Conservation (phyloP, 163 green algal species). For the Chloroidium sp. region DNA sequence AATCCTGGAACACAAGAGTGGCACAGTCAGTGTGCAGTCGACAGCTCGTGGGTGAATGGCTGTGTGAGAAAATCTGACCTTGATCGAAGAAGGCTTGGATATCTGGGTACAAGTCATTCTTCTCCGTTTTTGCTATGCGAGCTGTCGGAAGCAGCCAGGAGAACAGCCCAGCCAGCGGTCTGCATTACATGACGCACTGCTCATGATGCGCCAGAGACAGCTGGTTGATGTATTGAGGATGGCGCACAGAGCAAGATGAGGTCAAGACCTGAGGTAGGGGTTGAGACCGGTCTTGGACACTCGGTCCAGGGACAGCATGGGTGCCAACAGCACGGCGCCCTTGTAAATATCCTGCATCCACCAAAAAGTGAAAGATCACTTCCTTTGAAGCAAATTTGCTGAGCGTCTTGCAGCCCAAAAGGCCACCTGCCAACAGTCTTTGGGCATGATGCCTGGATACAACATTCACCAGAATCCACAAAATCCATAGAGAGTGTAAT, state of each 20-base stretch:
- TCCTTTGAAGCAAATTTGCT: no score
- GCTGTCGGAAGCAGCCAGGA: not conserved
- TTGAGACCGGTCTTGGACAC: conserved; percentile 51
- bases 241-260: no score
- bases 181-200: not conserved
- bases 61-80: not conserved
- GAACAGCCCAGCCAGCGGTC: not conserved
- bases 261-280: conserved; percentile 27
- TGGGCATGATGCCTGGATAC: no score
- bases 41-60: no score
- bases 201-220: no score
- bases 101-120: conserved; percentile 7
- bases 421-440: no score
- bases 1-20: no score
- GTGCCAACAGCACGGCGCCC: conserved; percentile 53
- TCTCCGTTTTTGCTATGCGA: not conserved
- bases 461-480: no score
- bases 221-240: no score
- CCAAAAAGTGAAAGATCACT: not conserved
- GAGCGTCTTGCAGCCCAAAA: no score
- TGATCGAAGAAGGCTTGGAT: not conserved
- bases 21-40: no score
- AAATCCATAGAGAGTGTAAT: not conserved
- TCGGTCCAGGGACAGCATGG: conserved; percentile 68
- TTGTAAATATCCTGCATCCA: conserved; percentile 20